phyloP scores from a whole-genome alignment of 306 rosid genomes.

The Alnus rubra region DNA sequence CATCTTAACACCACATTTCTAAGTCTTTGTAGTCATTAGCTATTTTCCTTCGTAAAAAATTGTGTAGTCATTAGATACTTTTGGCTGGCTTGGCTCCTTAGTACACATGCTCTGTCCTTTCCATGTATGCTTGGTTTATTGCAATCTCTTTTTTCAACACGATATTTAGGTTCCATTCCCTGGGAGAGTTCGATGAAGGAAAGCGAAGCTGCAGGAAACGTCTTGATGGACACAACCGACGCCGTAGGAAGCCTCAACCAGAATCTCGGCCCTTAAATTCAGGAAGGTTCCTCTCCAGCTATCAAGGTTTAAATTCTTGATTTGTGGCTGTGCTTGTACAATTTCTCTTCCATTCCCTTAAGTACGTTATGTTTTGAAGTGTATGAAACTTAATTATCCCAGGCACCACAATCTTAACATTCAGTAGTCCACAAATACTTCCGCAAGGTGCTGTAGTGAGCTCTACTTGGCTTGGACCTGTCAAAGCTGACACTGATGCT shows the following conservation, averaged over 20 bases:
- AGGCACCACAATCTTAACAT: constrained; percentile 42
- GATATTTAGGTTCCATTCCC: constrained; percentile 70
- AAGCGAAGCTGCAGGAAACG: constrained; percentile 91
- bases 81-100: neutral
- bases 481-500: constrained; percentile 26
- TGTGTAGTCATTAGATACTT: neutral
- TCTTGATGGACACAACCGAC: constrained; percentile 82
- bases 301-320: constrained; percentile 52
- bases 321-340: neutral
- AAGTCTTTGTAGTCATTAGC: neutral
- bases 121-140: constrained; percentile 2
- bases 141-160: neutral
- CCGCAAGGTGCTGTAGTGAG: constrained; percentile 28
- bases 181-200: constrained; percentile 81
- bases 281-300: constrained; percentile 51
- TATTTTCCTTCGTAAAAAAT: neutral
- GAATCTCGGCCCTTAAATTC: constrained; percentile 56
- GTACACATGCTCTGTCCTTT: constrained; percentile 1
- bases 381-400: neutral
- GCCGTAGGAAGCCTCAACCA: constrained; percentile 80
- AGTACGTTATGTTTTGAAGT: too few species aligned
- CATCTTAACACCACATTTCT: neutral
- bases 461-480: constrained; percentile 29
- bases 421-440: constrained; percentile 30
- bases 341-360: neutral